These are phyloP conservation scores for Pseudogymnoascus sp. DNA, from an alignment of 2,329 filamentous ascomycete species.

Conservation along the genomic window DNA sequence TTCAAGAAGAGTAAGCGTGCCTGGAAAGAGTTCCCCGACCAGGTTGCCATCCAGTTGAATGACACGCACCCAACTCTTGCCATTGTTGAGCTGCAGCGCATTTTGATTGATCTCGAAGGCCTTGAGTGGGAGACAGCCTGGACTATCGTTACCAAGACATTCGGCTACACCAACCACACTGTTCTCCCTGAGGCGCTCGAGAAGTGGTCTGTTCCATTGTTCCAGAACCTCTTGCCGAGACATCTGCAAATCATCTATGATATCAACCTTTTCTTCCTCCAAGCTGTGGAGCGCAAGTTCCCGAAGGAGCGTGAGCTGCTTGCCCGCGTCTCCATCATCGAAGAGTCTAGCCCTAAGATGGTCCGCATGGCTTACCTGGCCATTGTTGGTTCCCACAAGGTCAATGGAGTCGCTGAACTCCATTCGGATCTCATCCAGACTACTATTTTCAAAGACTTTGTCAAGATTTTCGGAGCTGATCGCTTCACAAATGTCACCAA, in stretches of 20 bases:
- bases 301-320: conserved; percentile 85
- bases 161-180: conserved; percentile 98
- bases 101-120: conserved; percentile 80
- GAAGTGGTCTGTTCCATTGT: conserved; percentile 92
- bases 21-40: conserved; percentile 88
- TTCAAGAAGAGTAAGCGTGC: conserved; percentile 95
- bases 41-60: conserved; percentile 95
- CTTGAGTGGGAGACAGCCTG: conserved; percentile 91
- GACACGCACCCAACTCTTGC: conserved; percentile 96
- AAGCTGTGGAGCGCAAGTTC: conserved; percentile 81
- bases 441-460: conserved; percentile 99
- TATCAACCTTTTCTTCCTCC: conserved; percentile 91
- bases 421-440: conserved; percentile 98
- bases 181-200: conserved; percentile 93
- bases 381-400: conserved; percentile 96
- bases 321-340: conserved; percentile 85
- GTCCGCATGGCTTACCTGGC: conserved; percentile 94
- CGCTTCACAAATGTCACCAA: conserved; percentile 99
- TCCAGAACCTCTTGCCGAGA: conserved; percentile 87
- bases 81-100: conserved; percentile 90
- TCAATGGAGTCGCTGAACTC: conserved; percentile 95
- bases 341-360: conserved; percentile 96
- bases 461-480: conserved; percentile 86
- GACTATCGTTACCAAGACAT: conserved; percentile 68
- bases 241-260: conserved; percentile 98